Conservation (phyloP, 1,284 basidiomycete genomes). For the Tilletia setariae region DNA sequence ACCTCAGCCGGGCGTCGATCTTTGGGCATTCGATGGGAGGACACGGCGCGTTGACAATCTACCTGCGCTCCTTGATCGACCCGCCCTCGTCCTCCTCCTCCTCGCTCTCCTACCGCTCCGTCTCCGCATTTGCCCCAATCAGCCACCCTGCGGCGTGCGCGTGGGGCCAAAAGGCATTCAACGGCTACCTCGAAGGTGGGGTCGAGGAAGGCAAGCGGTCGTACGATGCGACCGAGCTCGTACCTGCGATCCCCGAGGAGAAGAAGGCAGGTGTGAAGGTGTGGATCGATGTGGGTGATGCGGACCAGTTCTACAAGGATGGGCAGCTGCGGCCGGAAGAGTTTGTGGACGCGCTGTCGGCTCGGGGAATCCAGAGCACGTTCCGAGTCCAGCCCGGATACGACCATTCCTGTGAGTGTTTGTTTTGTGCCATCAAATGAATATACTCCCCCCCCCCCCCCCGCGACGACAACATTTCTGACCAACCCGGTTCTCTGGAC, state of each 20-base stretch:
- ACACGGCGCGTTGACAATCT: slow-evolving; percentile 87
- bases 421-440: slow-evolving; percentile 64
- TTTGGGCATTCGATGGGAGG: slow-evolving; percentile 74
- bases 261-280: slow-evolving; percentile 46
- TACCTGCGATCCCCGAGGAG: slow-evolving; percentile 63
- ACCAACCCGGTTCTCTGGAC: too few relatives aligned
- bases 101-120: slow-evolving; percentile 67
- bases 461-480: neutral
- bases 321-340: slow-evolving; percentile 84
- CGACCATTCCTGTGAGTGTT: slow-evolving; percentile 69
- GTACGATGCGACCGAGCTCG: slow-evolving; percentile 83
- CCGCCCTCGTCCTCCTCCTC: neutral
- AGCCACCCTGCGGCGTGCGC: slow-evolving; percentile 79
- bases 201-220: slow-evolving; percentile 67
- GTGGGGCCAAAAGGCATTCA: slow-evolving; percentile 92
- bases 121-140: slow-evolving; percentile 90
- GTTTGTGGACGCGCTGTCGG: slow-evolving; percentile 74
- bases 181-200: slow-evolving; percentile 72
- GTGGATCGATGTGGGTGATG: slow-evolving; percentile 62
- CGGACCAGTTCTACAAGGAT: slow-evolving; percentile 79
- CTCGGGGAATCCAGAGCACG: slow-evolving; percentile 68
- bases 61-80: slow-evolving; percentile 61
- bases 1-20: slow-evolving; percentile 38
- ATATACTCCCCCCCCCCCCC: slow-evolving; percentile 63
- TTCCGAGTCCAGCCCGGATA: slow-evolving; percentile 80